These are phyloP conservation scores for Rutstroemia sp. DNA, from an alignment of 2,329 filamentous ascomycete genomes.

Conservation along the genomic window DNA sequence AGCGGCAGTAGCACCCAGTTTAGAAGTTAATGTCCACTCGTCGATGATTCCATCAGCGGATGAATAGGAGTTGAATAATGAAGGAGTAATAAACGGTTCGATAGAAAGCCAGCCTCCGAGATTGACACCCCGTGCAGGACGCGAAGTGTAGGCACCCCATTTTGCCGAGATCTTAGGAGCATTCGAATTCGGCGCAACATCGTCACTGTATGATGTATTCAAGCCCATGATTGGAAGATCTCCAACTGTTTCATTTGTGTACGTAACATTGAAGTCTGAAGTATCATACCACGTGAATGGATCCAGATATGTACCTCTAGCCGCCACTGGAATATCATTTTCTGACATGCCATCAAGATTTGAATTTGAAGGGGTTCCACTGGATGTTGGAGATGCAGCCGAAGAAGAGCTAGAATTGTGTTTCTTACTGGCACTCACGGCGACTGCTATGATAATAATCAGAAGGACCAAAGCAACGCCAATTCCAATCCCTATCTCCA, in stretches of 20 bases:
- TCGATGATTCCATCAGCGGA: slow-evolving; percentile 60
- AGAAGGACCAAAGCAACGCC: slow-evolving; percentile 47
- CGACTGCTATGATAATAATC: slow-evolving; percentile 61
- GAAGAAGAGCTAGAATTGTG: slow-evolving; percentile 31
- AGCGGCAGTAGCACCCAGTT: slow-evolving; percentile 60
- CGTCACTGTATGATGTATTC: slow-evolving; percentile 79
- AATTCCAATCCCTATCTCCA: slow-evolving; percentile 40
- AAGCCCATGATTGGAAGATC: slow-evolving; percentile 88
- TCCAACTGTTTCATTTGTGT: slow-evolving; percentile 77
- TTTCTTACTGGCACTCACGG: slow-evolving; percentile 59
- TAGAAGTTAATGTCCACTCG: slow-evolving; percentile 71
- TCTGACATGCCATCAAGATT: slow-evolving; percentile 46
- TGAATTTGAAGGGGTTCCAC: slow-evolving; percentile 30
- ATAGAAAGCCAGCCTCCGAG: slow-evolving; percentile 89
- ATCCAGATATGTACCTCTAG: slow-evolving; percentile 71
- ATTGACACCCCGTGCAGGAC: slow-evolving; percentile 83
- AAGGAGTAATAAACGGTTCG: slow-evolving; percentile 93
- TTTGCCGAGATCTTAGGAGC: slow-evolving; percentile 69
- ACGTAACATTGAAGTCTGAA: slow-evolving; percentile 86
- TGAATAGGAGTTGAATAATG: slow-evolving; percentile 64
- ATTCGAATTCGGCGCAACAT: slow-evolving; percentile 65
- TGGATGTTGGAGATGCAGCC: slow-evolving; percentile 12
- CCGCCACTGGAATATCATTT: slow-evolving; percentile 45
- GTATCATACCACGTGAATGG: slow-evolving; percentile 91
- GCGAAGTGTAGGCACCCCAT: slow-evolving; percentile 70